Conservation (phyloP, 208 protist genomes). For the Angomonas deanei region DNA sequence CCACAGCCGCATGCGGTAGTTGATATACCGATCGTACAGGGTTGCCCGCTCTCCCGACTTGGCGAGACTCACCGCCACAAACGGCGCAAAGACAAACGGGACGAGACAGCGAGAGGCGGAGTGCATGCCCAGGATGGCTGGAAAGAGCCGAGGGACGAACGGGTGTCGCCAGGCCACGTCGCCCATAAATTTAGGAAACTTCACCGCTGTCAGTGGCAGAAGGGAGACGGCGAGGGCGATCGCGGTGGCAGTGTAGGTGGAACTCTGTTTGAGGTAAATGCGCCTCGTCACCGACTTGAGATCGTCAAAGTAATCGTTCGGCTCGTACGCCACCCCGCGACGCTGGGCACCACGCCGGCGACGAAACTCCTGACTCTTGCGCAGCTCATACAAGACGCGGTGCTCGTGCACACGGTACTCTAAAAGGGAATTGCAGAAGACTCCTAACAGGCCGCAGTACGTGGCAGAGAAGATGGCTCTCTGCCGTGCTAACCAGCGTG, state of each 20-base stretch:
- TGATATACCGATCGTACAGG: slow-evolving; percentile 81
- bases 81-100: slow-evolving; percentile 81
- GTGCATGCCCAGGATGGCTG: slow-evolving; percentile 72
- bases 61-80: slow-evolving; percentile 47
- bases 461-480: slow-evolving; percentile 70
- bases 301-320: slow-evolving; percentile 73
- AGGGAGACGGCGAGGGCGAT: slow-evolving; percentile 48
- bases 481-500: slow-evolving; percentile 72
- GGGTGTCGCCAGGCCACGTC: slow-evolving; percentile 82
- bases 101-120: slow-evolving; percentile 74
- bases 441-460: slow-evolving; percentile 61
- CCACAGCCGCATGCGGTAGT: slow-evolving; percentile 69
- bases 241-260: slow-evolving; percentile 49
- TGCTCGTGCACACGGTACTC: slow-evolving; percentile 78
- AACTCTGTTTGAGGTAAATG: slow-evolving; percentile 62
- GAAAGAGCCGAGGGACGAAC: slow-evolving; percentile 83
- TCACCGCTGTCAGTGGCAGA: slow-evolving; percentile 62
- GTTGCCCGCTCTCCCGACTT: slow-evolving; percentile 47
- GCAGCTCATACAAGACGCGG: slow-evolving; percentile 73
- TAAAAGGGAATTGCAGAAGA: slow-evolving; percentile 57
- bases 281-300: slow-evolving; percentile 69
- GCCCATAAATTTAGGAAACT: slow-evolving; percentile 85
- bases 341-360: slow-evolving; percentile 58
- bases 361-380: slow-evolving; percentile 66
- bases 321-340: slow-evolving; percentile 47